Evolutionary conservation across 768 basidiomycete genomes (phyloP), one percentile per base, ranked within the genome.

Genomic region (Roridomyces roridus): DNA sequence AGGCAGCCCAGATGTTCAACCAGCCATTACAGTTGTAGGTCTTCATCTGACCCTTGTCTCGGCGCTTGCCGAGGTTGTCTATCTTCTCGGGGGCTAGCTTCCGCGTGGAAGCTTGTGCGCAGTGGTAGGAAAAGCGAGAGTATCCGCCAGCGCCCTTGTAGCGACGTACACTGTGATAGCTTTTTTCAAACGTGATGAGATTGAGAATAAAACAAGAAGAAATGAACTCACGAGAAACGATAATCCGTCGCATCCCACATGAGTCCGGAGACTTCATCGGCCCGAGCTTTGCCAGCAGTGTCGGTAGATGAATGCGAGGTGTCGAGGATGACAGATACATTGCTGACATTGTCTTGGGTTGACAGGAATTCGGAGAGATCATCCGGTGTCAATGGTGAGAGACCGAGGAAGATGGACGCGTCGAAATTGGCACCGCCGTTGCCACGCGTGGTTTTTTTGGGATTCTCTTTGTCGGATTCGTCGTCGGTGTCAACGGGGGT

Each of bases 11-110:
- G 26, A 53, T 45, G 23, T 35, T 29, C 11, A 53, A 1, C 51
- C 51, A 53, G n/a, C 51, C 51, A 12, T 35, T 35, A 37, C 51
- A 53, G 11, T 45, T 25, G 28, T 44, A 53, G 20, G 37, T 44
- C 12, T 25, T 18, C 51, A 53, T 53, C 12, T 24, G 25, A n/a
- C 47, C 47, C 26, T 49, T 49, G 47, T 49, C 43, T 3, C 51
- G 43, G 20, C 35, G 51, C 8, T 24, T 52, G 15, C 29, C 23
- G 10, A 34, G 15, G 18, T 52, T 42, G 20, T 31, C 21, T 36
- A 23, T 44, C 51, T 52, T 52, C 41, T 34, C 31, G 18, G 41
- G 43, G 29, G 29, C 29, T 7, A 31, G 29, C 14, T 31, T 31
- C 7, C 14, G 5, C 34, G 41, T 51, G 39, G 29, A n/a, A 21